Base-by-base conservation (phyloP, 163 green algal genomes). In the Botryococcus braunii region DNA sequence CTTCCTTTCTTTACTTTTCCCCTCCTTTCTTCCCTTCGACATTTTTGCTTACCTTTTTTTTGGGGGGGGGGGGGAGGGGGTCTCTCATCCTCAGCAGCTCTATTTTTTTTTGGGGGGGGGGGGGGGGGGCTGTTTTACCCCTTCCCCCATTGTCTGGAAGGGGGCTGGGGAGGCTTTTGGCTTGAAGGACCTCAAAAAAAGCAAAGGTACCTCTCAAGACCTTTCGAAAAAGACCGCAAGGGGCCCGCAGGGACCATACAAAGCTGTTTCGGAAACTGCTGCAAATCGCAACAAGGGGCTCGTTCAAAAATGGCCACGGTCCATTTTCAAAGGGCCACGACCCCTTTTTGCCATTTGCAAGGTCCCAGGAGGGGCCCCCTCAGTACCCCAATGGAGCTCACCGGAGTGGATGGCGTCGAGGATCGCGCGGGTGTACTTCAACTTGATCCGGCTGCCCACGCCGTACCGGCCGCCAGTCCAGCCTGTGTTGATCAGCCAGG, bases 321-420 rank as follows among this genome's bases (percentile, higher is more conserved):
- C n/a, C n/a, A n/a, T 1, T 25, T 47, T 67, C 8, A 3, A 32
- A 32, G 38, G 58, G 32, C 4, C 38, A 55, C 46, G 46, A 55
- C 46, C 17, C 21, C 46, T 55, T 21, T 21, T 55, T 66, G n/a
- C n/a, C 25, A 8, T 32, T 6, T 38, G 0, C n/a, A 13, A 4
- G 59, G 0, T 2, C 7, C 2, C 1, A 58, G 40, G 4, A 41
- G n/a, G 63, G 72, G 11, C 58, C 88, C 85, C 74, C 89, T 69
- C 50, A 96, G 80, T 47, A 81, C 75, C 72, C 98, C 98, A 34
- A 96, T 79, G 40, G 86, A 98, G 86, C 69, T 91, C 84, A 9
- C 94, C 94, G n/a, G 49, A 79, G 82, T 97, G 93, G 70, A 97
- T 97, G 65, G 91, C 92, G 66, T 98, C 84, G 62, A 98, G 86